Evolutionary conservation across 495 filamentous ascomycete genomes (phyloP).

Genomic region (Tuber borchii): DNA sequence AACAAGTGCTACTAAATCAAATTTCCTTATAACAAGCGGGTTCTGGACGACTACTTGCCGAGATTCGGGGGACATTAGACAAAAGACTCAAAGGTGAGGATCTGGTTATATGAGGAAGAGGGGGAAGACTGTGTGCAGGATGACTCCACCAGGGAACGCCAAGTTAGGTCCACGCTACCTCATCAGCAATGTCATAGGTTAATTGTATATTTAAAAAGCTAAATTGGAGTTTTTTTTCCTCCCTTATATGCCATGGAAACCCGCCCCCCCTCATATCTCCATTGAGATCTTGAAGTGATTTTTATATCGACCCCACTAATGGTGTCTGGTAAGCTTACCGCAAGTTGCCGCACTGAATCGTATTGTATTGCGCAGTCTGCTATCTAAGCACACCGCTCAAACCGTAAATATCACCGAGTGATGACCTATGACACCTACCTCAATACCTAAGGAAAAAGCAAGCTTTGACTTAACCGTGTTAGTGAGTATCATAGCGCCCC

Average conservation of each 20-base stretch:
- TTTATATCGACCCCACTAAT: background rate
- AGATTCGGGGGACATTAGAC: too few relatives aligned
- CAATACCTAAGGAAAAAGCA: background rate
- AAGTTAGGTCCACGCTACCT: too few relatives aligned
- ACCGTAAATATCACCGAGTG: background rate
- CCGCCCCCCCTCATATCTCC: background rate
- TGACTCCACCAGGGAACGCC: too few relatives aligned
- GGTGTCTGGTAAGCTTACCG: background rate
- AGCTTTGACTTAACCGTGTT: background rate
- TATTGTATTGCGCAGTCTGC: background rate
- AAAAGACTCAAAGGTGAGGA: too few relatives aligned
- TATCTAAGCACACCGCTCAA: background rate
- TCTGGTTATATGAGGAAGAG: too few relatives aligned
- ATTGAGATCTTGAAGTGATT: background rate
- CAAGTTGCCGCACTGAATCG: background rate
- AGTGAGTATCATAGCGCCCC: background rate
- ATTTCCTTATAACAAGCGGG: too few relatives aligned
- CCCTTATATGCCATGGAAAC: background rate
- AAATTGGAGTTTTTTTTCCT: background rate
- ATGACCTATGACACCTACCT: background rate
- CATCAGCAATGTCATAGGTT: too few relatives aligned
- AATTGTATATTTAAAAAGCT: background rate
- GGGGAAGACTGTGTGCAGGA: too few relatives aligned
- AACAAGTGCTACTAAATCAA: too few relatives aligned
- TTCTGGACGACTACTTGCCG: too few relatives aligned